phyloP scores from a whole-genome alignment of 306 rosid genomes.

The Chamaecrista fasciculata region DNA sequence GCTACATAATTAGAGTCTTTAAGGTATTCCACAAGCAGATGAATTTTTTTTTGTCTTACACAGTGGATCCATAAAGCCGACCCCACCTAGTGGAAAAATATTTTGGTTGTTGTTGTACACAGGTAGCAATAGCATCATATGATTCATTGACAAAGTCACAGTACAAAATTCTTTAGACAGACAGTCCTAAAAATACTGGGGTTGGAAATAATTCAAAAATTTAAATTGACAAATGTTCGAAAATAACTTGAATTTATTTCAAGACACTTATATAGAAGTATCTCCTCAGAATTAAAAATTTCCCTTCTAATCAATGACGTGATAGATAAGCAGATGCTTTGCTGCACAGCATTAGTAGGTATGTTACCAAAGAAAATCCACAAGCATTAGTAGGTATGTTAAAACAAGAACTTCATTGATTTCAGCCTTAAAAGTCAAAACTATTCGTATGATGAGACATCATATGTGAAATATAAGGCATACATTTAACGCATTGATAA shows the following conservation, averaged over 20 bases:
- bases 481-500: background rate
- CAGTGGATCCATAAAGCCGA: no score
- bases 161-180: background rate
- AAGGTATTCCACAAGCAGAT: background rate
- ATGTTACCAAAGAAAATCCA: background rate
- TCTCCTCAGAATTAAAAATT: background rate
- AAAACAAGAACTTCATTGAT: background rate
- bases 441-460: background rate
- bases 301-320: conserved; percentile 17
- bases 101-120: no score
- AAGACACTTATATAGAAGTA: conserved; percentile 14
- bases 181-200: conserved; percentile 6
- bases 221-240: background rate
- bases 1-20: background rate
- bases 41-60: background rate
- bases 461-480: background rate
- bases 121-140: background rate
- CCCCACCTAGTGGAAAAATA: no score
- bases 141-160: background rate
- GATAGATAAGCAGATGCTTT: conserved; percentile 5
- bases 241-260: conserved; percentile 8
- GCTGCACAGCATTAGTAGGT: conserved; percentile 2
- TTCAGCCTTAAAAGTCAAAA: background rate
- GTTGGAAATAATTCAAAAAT: conserved; percentile 25
- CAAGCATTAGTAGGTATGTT: background rate